Base-by-base conservation (phyloP, 78 protist genomes). In the Dictyostelium brefeldianum region DNA sequence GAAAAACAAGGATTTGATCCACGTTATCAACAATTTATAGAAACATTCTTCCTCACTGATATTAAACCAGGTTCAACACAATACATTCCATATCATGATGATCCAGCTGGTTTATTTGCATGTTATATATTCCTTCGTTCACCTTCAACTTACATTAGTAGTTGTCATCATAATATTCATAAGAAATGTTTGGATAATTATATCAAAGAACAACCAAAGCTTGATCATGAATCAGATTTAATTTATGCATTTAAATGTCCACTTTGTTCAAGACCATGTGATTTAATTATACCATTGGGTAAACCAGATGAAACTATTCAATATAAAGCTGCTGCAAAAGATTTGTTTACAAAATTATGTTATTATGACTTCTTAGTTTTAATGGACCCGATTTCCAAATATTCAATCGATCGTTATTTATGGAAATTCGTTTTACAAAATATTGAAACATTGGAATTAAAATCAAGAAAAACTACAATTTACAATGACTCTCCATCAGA, bases 81-180 rank as follows among this genome's bases (percentile, higher is more conserved):
- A 65, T 87, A 87, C 41, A 47, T 87, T 5, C 93, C 93, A 5
- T 29, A 62, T 27, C 62, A 77, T 15, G 81, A 64, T 31, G 93
- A 87, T 65, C 64, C 71, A 25, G 83, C 93, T 27, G 41, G 83
- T 5, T 43, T 87, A 22, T 87, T 77, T 64, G 83, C 84, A 22
- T 74, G 64, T 31, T 87, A 75, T 41, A 43, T 87, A 17, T 87
- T 87, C 46, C 41, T 77, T 15, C 43, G 93, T 25, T 77, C 84
- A 2, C 74, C 85, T 29, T 87, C 93, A 11, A 87, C 93, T 14
- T 87, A 87, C 15, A 65, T 87, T 59, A 36, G 79, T 8, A 75
- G 83, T 15, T 87, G 93, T 78, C 56, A 71, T 41, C 93, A 87
- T 54, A 87, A 75, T 65, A 64, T 87, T 48, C 93, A 87, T 65